These are phyloP conservation scores for Odontarrhena argentea DNA, from an alignment of 345 rosid species.

Conservation along the genomic window DNA sequence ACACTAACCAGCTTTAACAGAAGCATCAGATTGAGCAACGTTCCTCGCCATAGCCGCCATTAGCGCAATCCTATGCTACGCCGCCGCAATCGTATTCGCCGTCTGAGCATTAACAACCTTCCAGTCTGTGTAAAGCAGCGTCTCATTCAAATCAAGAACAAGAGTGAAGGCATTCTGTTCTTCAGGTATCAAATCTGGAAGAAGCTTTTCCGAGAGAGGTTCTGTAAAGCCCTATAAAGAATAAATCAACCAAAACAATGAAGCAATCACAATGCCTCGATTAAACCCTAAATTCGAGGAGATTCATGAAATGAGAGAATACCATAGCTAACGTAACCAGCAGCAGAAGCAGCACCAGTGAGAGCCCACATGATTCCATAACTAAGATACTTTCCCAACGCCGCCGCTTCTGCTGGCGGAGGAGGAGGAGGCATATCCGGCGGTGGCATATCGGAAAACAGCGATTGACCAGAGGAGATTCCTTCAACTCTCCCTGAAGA, in stretches of 20 bases:
- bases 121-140: slow-evolving; percentile 91
- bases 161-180: slow-evolving; percentile 90
- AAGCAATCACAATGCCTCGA: background rate
- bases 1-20: slow-evolving; percentile 82
- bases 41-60: slow-evolving; percentile 87
- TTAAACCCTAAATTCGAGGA: background rate
- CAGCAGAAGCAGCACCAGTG: slow-evolving; percentile 60
- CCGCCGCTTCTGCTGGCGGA: slow-evolving; percentile 42
- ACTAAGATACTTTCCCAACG: slow-evolving; percentile 52
- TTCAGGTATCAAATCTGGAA: slow-evolving; percentile 89
- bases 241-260: background rate
- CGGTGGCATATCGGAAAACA: slow-evolving; percentile 50
- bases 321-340: slow-evolving; percentile 74
- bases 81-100: slow-evolving; percentile 90
- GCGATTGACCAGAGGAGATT: slow-evolving; percentile 50
- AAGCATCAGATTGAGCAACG: slow-evolving; percentile 86
- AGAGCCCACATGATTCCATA: slow-evolving; percentile 55
- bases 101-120: slow-evolving; percentile 96
- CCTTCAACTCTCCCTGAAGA: slow-evolving; percentile 42
- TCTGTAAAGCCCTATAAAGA: slow-evolving; percentile 75
- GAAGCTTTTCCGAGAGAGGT: slow-evolving; percentile 96
- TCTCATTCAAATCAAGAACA: slow-evolving; percentile 93
- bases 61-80: slow-evolving; percentile 89
- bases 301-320: slow-evolving; percentile 11
- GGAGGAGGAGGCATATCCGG: slow-evolving; percentile 37